phyloP scores from a whole-genome alignment of 2,329 filamentous ascomycete species.

The Talaromyces sp. region DNA sequence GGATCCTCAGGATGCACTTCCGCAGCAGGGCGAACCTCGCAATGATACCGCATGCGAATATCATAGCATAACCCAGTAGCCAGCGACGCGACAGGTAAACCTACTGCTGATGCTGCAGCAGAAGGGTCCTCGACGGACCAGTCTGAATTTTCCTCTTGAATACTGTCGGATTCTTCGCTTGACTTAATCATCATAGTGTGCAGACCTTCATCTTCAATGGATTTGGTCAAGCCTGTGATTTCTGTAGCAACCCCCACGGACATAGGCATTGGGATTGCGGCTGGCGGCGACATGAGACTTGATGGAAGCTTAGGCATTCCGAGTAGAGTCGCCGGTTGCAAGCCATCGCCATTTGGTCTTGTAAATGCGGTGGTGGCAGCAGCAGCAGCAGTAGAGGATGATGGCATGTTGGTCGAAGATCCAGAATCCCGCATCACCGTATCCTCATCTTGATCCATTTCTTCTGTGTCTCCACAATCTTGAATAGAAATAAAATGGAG shows the following conservation, averaged over 20 bases:
- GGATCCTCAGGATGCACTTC: conserved; percentile 94
- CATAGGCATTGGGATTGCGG: conserved; percentile 17
- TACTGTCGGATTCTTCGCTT: conserved; percentile 29
- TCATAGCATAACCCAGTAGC: conserved; percentile 85
- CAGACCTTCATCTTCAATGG: conserved; percentile 26
- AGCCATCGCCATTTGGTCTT: neutral
- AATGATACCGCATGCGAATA: conserved; percentile 91
- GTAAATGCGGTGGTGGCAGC: neutral
- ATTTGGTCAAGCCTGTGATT: conserved; percentile 23
- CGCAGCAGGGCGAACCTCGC: conserved; percentile 66
- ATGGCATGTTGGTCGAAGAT: neutral
- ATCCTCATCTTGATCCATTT: conserved; percentile 38
- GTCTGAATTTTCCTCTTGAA: conserved; percentile 40
- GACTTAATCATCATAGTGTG: conserved; percentile 20
- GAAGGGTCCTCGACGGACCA: conserved; percentile 38
- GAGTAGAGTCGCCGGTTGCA: conserved; percentile 1
- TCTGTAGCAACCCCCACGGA: conserved; percentile 12
- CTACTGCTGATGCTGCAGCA: conserved; percentile 33
- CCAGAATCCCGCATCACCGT: conserved; percentile 36
- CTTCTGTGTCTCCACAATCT: neutral
- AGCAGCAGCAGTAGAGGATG: neutral
- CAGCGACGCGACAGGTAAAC: conserved; percentile 49
- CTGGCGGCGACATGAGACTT: conserved; percentile 1
- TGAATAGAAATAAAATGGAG: conserved; percentile 1
- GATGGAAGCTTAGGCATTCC: conserved; percentile 10